Evolutionary conservation across 371 early-diverging fungal species (phyloP).

Genomic region (Apophysomyces variabilis): DNA sequence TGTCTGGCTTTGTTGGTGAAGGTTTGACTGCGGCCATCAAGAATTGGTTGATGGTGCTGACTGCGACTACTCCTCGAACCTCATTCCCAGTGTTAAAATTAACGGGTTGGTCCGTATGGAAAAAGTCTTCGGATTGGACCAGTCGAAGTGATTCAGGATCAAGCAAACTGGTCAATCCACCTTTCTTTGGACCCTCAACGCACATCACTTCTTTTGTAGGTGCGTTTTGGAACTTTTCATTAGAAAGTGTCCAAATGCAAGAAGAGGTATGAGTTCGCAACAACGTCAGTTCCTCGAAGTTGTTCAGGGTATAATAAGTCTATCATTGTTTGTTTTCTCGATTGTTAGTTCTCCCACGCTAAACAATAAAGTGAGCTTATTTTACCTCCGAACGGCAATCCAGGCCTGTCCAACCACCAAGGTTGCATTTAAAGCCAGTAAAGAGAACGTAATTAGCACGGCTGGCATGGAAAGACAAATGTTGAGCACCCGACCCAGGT

Average conservation of each 20-base stretch:
- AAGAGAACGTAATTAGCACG: slow-evolving; percentile 65
- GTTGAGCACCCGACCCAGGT: slow-evolving; percentile 42
- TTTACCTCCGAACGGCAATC: slow-evolving; percentile 60
- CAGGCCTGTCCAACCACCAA: slow-evolving; percentile 48
- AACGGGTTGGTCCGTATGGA: slow-evolving; percentile 56
- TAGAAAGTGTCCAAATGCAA: slow-evolving; percentile 75
- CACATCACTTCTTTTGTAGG: slow-evolving; percentile 70
- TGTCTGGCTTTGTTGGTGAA: slow-evolving; percentile 40
- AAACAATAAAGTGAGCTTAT: neutral
- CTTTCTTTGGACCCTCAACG: slow-evolving; percentile 57
- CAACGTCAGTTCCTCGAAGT: slow-evolving; percentile 56
- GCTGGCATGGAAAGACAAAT: slow-evolving; percentile 71
- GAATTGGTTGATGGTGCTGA: slow-evolving; percentile 68
- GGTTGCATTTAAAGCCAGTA: slow-evolving; percentile 53
- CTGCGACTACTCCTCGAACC: slow-evolving; percentile 61
- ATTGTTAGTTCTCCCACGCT: neutral
- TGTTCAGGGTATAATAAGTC: slow-evolving; percentile 68
- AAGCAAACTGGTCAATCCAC: slow-evolving; percentile 40
- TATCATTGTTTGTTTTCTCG: no score
- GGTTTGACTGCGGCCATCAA: slow-evolving; percentile 72
- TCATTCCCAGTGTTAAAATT: slow-evolving; percentile 50
- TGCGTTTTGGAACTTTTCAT: slow-evolving; percentile 51
- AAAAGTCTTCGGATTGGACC: slow-evolving; percentile 68
- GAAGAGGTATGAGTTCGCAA: slow-evolving; percentile 59
- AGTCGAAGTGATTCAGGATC: slow-evolving; percentile 55